phyloP scores from a whole-genome alignment of 2,329 filamentous ascomycete species.

The Corynespora cassiicola region DNA sequence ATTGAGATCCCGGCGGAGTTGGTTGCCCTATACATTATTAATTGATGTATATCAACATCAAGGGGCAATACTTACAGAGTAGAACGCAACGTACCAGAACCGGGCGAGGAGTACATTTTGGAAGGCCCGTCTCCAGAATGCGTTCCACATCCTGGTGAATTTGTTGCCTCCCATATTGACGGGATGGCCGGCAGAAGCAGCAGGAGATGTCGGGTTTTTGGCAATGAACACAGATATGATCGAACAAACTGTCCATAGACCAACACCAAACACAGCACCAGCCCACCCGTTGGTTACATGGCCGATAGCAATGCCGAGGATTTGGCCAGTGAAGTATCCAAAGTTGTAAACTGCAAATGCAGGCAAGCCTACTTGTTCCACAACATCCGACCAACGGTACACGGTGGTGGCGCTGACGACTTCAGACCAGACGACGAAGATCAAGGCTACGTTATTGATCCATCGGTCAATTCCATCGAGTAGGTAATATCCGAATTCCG shows the following conservation, averaged over 20 bases:
- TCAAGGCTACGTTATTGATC: slow-evolving; percentile 62
- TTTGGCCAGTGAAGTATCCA: slow-evolving; percentile 61
- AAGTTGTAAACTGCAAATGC: slow-evolving; percentile 56
- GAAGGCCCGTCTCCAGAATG: too few species aligned
- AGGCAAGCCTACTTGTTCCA: slow-evolving; percentile 52
- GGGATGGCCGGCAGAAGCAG: slow-evolving; percentile 42
- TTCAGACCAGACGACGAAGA: slow-evolving; percentile 63
- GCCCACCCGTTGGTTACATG: slow-evolving; percentile 53
- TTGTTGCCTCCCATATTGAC: too few species aligned
- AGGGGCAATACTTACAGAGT: slow-evolving; percentile 66
- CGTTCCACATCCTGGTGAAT: too few species aligned
- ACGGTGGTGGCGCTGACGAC: slow-evolving; percentile 60
- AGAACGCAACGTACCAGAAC: slow-evolving; percentile 63
- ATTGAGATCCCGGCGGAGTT: slow-evolving; percentile 63
- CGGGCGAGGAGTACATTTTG: too few species aligned
- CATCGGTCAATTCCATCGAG: slow-evolving; percentile 62
- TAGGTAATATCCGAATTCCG: slow-evolving; percentile 64
- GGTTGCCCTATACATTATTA: slow-evolving; percentile 57
- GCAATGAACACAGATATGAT: slow-evolving; percentile 50
- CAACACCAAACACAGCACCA: slow-evolving; percentile 61
- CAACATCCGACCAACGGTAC: slow-evolving; percentile 59
- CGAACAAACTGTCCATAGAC: slow-evolving; percentile 55
- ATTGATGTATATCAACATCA: too few species aligned
- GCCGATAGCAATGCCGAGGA: slow-evolving; percentile 59
- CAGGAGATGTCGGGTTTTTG: slow-evolving; percentile 51